These are phyloP conservation scores for Blastobotrys malaysiensis DNA, from an alignment of 1,139 yeast species.

Conservation along the genomic window DNA sequence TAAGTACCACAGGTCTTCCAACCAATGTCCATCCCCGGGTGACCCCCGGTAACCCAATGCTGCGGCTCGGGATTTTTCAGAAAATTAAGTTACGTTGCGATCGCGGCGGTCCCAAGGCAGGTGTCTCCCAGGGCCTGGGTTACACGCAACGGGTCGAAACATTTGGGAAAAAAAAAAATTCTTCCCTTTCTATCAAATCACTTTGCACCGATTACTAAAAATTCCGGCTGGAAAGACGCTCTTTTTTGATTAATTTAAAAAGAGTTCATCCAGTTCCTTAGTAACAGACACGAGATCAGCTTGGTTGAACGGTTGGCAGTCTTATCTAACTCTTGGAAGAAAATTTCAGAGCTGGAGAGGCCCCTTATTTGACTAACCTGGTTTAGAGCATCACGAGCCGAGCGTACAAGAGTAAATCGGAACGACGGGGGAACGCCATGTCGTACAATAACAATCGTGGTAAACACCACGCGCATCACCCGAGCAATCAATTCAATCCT, in stretches of 20 bases:
- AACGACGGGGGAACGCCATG: constrained; percentile 2
- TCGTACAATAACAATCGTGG: constrained; percentile 5
- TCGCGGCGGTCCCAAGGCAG: not conserved
- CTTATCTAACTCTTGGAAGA: not conserved
- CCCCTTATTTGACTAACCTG: constrained; percentile 2
- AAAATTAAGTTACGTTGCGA: not conserved
- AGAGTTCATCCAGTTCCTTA: not conserved
- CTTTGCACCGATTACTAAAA: not conserved
- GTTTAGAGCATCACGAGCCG: not conserved
- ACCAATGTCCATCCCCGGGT: not conserved
- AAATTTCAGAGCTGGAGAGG: not conserved
- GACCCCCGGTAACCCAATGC: not conserved
- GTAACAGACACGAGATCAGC: not conserved
- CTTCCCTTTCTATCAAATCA: not conserved
- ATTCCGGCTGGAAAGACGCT: not conserved
- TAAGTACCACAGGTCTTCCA: not conserved
- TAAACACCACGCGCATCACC: constrained; percentile 1
- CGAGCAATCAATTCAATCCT: constrained; percentile 3
- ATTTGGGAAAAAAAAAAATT: not conserved
- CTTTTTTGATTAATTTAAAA: not conserved
- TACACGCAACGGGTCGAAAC: not conserved
- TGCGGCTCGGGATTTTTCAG: not conserved
- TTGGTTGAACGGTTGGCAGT: not conserved
- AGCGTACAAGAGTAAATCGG: not conserved
- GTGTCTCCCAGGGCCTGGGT: not conserved